Evolutionary conservation across 306 rosid genomes (phyloP).

Genomic region (Luffa aegyptiaca): DNA sequence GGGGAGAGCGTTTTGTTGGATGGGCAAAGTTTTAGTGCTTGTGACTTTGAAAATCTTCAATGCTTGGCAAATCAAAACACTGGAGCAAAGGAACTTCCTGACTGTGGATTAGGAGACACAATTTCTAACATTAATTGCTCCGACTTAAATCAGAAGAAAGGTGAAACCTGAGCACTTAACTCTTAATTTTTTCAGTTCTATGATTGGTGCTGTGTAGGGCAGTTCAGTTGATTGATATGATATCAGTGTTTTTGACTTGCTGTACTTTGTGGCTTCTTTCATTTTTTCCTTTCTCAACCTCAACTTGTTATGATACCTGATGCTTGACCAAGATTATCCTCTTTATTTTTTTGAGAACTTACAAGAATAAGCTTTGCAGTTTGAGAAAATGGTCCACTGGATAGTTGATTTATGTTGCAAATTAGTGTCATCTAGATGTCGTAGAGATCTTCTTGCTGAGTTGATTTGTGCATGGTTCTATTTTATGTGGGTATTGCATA

Average conservation of each 20-base stretch:
- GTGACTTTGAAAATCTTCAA: constrained; percentile 77
- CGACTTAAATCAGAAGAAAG: constrained; percentile 33
- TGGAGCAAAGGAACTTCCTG: constrained; percentile 46
- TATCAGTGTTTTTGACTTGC: background rate
- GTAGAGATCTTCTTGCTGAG: background rate
- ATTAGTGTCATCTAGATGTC: background rate
- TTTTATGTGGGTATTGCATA: background rate
- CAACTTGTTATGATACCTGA: background rate
- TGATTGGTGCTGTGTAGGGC: background rate
- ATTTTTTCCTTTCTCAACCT: background rate
- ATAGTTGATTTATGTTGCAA: background rate
- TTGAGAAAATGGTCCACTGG: background rate
- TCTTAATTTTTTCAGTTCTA: background rate
- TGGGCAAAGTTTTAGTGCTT: constrained; percentile 45
- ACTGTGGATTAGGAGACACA: constrained; percentile 42
- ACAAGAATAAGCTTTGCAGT: background rate
- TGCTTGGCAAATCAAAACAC: constrained; percentile 55
- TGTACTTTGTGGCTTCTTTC: background rate
- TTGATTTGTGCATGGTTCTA: too few species aligned
- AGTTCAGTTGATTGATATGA: background rate
- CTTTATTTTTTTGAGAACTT: background rate
- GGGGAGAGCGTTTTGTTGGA: constrained; percentile 29
- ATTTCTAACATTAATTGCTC: constrained; percentile 30
- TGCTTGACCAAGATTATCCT: background rate
- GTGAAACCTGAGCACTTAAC: background rate